A percentile compares a stretch with the other conserved stretches of the same genome.
phyloP scores from a whole-genome alignment of 495 filamentous ascomycete genomes.

The Aspergillus taichungensis region DNA sequence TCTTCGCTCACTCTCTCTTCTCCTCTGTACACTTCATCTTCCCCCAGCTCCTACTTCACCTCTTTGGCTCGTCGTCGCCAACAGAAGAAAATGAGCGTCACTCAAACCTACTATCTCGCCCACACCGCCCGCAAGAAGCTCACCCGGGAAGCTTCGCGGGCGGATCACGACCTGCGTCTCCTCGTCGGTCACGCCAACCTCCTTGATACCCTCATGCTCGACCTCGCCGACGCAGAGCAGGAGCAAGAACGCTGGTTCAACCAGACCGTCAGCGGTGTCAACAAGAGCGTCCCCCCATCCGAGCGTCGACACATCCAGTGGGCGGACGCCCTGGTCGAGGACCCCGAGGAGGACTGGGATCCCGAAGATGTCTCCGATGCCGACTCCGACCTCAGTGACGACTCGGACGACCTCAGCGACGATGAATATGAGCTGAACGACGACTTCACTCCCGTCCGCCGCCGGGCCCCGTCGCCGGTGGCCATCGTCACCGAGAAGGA shows the following conservation, averaged over 20 bases:
- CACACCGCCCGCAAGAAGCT: slow-evolving; percentile 95
- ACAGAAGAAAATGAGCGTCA: slow-evolving; percentile 86
- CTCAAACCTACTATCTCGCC: slow-evolving; percentile 95
- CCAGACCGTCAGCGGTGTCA: slow-evolving; percentile 75
- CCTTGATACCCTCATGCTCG: slow-evolving; percentile 90
- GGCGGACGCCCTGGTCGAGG: slow-evolving; percentile 70
- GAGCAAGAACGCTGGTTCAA: slow-evolving; percentile 99
- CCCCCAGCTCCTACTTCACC: slow-evolving; percentile 26
- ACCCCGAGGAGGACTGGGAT: slow-evolving; percentile 64
- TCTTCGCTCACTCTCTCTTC: slow-evolving; percentile 2
- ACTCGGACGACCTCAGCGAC: slow-evolving; percentile 40
- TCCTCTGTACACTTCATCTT: not conserved
- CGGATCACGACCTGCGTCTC: slow-evolving; percentile 88
- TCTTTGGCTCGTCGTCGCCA: slow-evolving; percentile 31
- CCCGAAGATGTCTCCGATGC: slow-evolving; percentile 49
- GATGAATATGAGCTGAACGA: slow-evolving; percentile 40
- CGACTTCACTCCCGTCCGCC: slow-evolving; percentile 29
- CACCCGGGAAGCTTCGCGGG: slow-evolving; percentile 73
- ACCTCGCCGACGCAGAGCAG: slow-evolving; percentile 85
- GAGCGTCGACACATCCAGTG: slow-evolving; percentile 74
- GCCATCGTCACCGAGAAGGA: slow-evolving; percentile 33
- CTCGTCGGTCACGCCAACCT: slow-evolving; percentile 97
- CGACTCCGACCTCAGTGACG: slow-evolving; percentile 49
- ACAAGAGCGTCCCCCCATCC: slow-evolving; percentile 41
- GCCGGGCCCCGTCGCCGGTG: slow-evolving; percentile 30